A percentile compares a stretch with the other conserved stretches of the same genome.
Conservation (phyloP, 441 rosid genomes). For the Jatropha multifida region DNA sequence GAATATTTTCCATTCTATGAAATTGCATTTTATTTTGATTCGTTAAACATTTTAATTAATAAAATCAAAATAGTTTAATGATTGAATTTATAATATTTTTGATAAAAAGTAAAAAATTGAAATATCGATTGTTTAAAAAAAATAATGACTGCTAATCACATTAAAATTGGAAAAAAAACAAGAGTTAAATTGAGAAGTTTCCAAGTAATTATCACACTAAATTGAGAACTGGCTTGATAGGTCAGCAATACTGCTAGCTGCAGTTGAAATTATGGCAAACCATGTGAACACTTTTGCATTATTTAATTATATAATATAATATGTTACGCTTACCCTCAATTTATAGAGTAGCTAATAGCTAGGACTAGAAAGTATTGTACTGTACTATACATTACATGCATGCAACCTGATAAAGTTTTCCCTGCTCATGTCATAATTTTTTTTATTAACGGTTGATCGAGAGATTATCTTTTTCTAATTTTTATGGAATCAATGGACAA, state of each 20-base stretch:
- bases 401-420: not conserved
- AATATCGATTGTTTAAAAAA: not conserved
- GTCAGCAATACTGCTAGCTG: not conserved
- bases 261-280: not conserved
- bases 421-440: too few species aligned
- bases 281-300: not conserved
- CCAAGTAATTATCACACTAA: not conserved
- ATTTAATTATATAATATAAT: not conserved
- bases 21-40: too few species aligned
- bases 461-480: too few species aligned
- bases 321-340: too few species aligned
- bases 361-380: not conserved
- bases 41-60: too few species aligned
- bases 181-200: not conserved
- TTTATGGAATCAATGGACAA: too few species aligned
- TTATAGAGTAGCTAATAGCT: not conserved
- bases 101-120: not conserved
- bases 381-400: not conserved
- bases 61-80: too few species aligned
- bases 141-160: slow-evolving; percentile 1
- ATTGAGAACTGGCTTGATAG: not conserved
- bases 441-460: too few species aligned
- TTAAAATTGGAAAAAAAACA: not conserved
- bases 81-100: too few species aligned
- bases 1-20: not conserved